Conservation (phyloP, 768 basidiomycete species). For the Mycena epipterygia region DNA sequence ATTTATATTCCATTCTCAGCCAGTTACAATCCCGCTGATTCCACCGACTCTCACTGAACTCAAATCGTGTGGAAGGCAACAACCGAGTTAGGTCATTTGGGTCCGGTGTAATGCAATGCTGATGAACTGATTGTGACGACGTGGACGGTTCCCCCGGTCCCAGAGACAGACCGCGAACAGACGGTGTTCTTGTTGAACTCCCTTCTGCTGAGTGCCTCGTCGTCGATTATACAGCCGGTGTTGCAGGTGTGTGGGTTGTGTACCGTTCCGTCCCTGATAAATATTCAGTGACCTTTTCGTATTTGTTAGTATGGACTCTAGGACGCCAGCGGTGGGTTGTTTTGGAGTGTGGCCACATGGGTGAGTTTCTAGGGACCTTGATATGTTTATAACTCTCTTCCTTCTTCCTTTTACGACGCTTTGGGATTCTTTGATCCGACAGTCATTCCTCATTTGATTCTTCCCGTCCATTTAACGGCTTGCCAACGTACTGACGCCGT, state of each 20-base stretch:
- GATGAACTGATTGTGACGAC: too few species aligned
- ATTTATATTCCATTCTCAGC: too few species aligned
- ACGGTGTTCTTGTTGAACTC: not conserved
- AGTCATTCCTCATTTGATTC: too few species aligned
- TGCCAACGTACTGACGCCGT: too few species aligned
- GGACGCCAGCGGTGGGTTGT: not conserved
- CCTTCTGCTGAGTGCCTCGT: not conserved
- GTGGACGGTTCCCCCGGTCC: not conserved
- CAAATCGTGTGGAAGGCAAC: too few species aligned
- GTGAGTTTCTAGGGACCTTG: not conserved
- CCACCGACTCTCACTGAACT: too few species aligned
- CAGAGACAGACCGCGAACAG: not conserved
- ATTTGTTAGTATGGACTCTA: not conserved
- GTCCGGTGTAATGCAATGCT: too few species aligned
- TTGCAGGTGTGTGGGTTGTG: not conserved
- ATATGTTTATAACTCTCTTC: not conserved
- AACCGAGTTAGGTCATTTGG: too few species aligned
- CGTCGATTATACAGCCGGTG: not conserved
- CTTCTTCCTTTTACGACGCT: too few species aligned
- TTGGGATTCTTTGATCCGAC: too few species aligned
- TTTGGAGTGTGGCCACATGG: not conserved
- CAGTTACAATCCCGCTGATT: too few species aligned
- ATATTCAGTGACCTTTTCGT: not conserved
- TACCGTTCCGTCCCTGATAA: not conserved
- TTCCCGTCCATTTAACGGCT: too few species aligned